These are phyloP conservation scores for Wickerhamomyces queroliae DNA, from an alignment of 805 yeast genomes.

Conservation along the genomic window DNA sequence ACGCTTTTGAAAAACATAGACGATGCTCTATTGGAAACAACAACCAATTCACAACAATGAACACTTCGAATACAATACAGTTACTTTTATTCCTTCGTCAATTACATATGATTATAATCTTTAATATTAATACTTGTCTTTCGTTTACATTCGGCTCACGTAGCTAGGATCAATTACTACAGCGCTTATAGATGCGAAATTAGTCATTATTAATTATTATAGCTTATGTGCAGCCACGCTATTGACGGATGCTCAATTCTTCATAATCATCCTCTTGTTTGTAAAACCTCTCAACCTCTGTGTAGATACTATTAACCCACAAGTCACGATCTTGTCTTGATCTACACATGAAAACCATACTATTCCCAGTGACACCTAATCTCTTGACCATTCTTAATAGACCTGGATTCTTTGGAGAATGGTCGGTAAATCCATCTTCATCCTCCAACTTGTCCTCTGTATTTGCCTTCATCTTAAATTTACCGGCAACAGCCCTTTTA, in stretches of 20 bases:
- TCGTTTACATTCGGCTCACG: too few species aligned
- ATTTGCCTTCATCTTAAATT: not conserved
- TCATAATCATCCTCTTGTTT: not conserved
- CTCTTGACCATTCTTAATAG: slow-evolving; percentile 40
- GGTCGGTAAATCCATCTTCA: not conserved
- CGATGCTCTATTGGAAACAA: slow-evolving; percentile 14
- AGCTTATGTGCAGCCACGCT: too few species aligned
- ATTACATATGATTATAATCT: too few species aligned
- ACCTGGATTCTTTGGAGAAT: slow-evolving; percentile 33
- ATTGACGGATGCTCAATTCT: not conserved
- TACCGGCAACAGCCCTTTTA: slow-evolving; percentile 39
- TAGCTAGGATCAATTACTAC: too few species aligned
- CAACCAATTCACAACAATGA: not conserved
- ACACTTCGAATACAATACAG: too few species aligned
- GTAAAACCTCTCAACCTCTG: slow-evolving; percentile 29
- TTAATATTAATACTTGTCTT: too few species aligned
- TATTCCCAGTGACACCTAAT: slow-evolving; percentile 61
- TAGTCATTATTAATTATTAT: too few species aligned
- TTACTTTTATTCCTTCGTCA: too few species aligned
- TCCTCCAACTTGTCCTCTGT: too few species aligned
- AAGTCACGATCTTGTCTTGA: slow-evolving; percentile 78
- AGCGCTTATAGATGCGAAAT: too few species aligned
- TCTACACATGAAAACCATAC: slow-evolving; percentile 72
- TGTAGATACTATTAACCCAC: slow-evolving; percentile 54
- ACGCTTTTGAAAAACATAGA: slow-evolving; percentile 18